Conservation (phyloP, 169 alveolate species). For the Plasmodium gonderi region DNA sequence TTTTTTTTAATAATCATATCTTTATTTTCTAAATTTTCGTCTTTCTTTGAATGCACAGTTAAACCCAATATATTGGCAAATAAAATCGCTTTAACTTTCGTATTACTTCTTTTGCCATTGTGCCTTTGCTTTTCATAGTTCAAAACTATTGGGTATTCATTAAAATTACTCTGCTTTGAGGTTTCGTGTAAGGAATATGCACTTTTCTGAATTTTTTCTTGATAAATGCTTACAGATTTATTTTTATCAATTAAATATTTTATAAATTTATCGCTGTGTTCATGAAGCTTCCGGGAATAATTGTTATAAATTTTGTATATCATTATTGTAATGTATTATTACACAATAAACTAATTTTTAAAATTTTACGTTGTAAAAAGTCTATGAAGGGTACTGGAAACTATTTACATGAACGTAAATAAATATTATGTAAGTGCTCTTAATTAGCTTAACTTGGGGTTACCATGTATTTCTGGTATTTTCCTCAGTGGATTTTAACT, state of each 20-base stretch:
- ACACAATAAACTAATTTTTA: slow-evolving; percentile 1
- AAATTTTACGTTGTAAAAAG: not conserved
- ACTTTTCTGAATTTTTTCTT: slow-evolving; percentile 20
- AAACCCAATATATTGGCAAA: slow-evolving; percentile 52
- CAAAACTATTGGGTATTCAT: slow-evolving; percentile 30
- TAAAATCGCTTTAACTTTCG: slow-evolving; percentile 11
- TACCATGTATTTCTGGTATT: not conserved
- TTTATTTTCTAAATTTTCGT: slow-evolving; percentile 45
- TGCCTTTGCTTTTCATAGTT: slow-evolving; percentile 2
- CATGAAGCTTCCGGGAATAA: slow-evolving; percentile 42
- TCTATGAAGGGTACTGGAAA: not conserved
- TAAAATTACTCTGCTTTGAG: slow-evolving; percentile 22
- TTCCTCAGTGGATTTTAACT: not conserved
- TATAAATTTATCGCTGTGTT: slow-evolving; percentile 43
- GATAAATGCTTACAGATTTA: slow-evolving; percentile 32
- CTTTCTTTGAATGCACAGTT: slow-evolving; percentile 19
- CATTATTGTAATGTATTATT: slow-evolving; percentile 49
- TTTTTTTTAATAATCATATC: slow-evolving; percentile 27
- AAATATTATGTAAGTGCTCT: not conserved
- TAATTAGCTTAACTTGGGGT: not conserved
- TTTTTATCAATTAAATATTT: slow-evolving; percentile 34
- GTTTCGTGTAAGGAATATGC: slow-evolving; percentile 16
- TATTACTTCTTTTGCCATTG: slow-evolving; percentile 22
- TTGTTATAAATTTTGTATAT: slow-evolving; percentile 39
- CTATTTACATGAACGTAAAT: not conserved